phyloP scores from a whole-genome alignment of 2,329 filamentous ascomycete species.

The Metarhizium robertsii region DNA sequence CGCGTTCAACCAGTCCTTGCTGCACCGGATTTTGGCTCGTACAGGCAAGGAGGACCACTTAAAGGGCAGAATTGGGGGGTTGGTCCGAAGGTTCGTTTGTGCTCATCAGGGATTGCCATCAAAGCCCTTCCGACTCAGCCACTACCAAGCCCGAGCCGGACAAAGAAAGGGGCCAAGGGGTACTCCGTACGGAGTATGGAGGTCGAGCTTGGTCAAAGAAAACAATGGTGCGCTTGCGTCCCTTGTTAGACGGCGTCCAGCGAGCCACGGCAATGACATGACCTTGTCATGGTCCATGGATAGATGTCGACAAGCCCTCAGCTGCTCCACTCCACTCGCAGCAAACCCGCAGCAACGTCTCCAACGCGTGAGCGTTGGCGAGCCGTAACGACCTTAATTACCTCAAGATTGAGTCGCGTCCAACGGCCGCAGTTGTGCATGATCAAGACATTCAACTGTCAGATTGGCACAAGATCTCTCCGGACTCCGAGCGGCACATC shows the following conservation, averaged over 20 bases:
- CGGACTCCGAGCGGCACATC: constrained; percentile 2
- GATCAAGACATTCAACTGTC: background rate
- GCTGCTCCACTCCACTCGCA: constrained; percentile 6
- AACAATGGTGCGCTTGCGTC: too few relatives aligned
- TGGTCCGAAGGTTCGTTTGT: too few relatives aligned
- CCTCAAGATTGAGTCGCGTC: background rate
- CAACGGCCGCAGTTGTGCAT: constrained; percentile 4
- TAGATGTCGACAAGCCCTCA: constrained; percentile 3
- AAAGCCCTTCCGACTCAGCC: background rate
- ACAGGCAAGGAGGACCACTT: background rate
- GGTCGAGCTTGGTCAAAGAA: too few relatives aligned
- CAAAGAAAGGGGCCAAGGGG: background rate
- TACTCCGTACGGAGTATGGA: too few relatives aligned
- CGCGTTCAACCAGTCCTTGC: background rate
- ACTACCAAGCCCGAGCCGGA: background rate
- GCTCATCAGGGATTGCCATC: too few relatives aligned
- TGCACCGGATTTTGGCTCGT: background rate
- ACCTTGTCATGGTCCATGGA: constrained; percentile 1
- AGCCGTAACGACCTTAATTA: constrained; percentile 5
- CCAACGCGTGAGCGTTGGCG: constrained; percentile 5
- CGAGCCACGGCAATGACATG: constrained; percentile 2
- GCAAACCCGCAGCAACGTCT: constrained; percentile 5
- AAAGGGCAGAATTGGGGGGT: too few relatives aligned
- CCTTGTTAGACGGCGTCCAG: background rate
- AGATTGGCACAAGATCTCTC: background rate